A percentile compares a stretch with the other conserved stretches of the same genome.
phyloP scores from a whole-genome alignment of 768 basidiomycete species.

The Royoungia palumana region DNA sequence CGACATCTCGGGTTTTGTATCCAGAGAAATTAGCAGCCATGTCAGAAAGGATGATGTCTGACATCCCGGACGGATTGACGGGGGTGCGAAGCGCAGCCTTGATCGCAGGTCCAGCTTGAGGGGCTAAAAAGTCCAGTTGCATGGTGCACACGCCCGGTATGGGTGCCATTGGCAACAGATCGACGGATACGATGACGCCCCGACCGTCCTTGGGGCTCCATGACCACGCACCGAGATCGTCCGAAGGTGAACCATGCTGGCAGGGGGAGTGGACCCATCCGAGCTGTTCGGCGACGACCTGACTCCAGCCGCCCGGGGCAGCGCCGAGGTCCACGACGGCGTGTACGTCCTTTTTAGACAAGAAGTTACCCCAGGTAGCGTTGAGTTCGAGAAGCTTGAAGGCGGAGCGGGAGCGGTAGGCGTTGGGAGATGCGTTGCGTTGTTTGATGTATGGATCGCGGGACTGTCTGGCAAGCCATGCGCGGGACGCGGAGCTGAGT shows the following conservation, averaged over 20 bases:
- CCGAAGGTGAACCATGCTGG: background rate
- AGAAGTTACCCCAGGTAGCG: constrained; percentile 49
- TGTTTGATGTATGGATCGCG: constrained; percentile 69
- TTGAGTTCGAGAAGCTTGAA: constrained; percentile 89
- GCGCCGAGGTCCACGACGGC: constrained; percentile 86
- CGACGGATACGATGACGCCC: constrained; percentile 69
- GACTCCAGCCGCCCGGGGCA: constrained; percentile 93
- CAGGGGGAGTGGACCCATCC: constrained; percentile 38
- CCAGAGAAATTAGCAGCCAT: constrained; percentile 88
- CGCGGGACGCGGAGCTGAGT: constrained; percentile 41
- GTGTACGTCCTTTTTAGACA: constrained; percentile 48
- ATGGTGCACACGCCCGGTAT: constrained; percentile 73
- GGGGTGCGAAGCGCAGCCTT: constrained; percentile 33
- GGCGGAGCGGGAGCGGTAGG: constrained; percentile 83
- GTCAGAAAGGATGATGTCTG: constrained; percentile 83
- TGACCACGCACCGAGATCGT: background rate
- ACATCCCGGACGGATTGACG: constrained; percentile 40
- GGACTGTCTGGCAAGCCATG: constrained; percentile 69
- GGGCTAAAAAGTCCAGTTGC: constrained; percentile 74
- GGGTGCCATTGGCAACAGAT: constrained; percentile 68
- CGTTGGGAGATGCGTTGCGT: constrained; percentile 41
- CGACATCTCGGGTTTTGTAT: constrained; percentile 59
- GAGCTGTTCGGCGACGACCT: constrained; percentile 68
- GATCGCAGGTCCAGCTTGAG: constrained; percentile 46
- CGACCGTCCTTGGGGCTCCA: constrained; percentile 27